A percentile compares a stretch with the other conserved stretches of the same genome.
Evolutionary conservation across 164 flowering plant genomes (phyloP).

Genomic region (Saururus chinensis): DNA sequence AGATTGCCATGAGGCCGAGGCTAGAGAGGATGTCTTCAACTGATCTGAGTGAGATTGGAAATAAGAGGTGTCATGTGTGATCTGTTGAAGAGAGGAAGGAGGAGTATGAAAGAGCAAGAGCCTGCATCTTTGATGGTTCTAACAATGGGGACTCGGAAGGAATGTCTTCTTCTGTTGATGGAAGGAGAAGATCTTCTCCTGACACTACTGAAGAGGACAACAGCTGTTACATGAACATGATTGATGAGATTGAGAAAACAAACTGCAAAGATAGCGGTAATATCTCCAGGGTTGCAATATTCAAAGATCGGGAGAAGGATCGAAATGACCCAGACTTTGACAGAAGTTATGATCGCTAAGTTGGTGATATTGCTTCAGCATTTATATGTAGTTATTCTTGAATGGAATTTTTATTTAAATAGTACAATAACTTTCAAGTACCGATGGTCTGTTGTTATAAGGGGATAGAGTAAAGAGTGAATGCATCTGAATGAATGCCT

Average conservation of each 20-base stretch:
- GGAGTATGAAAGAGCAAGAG: too few species aligned
- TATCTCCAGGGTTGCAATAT: slow-evolving; percentile 68
- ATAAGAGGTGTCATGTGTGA: slow-evolving; percentile 35
- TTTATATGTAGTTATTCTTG: too few species aligned
- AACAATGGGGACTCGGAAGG: slow-evolving; percentile 40
- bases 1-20: slow-evolving; percentile 58
- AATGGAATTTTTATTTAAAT: too few species aligned
- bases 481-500: too few species aligned
- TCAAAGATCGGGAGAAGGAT: slow-evolving; percentile 89
- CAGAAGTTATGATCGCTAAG: slow-evolving; percentile 80
- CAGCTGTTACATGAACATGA: slow-evolving; percentile 23
- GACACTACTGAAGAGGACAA: slow-evolving; percentile 43
- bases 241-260: slow-evolving; percentile 33
- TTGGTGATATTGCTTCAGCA: too few species aligned
- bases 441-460: too few species aligned
- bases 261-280: slow-evolving; percentile 27
- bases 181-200: slow-evolving; percentile 19
- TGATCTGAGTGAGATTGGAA: slow-evolving; percentile 31
- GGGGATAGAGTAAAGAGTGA: too few species aligned
- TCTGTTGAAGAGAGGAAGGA: too few species aligned
- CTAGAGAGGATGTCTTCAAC: slow-evolving; percentile 25
- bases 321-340: slow-evolving; percentile 91
- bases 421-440: too few species aligned
- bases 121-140: too few species aligned
- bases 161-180: slow-evolving; percentile 20